phyloP scores from a whole-genome alignment of 2,329 filamentous ascomycete genomes.

The Calonectria hawksworthii region DNA sequence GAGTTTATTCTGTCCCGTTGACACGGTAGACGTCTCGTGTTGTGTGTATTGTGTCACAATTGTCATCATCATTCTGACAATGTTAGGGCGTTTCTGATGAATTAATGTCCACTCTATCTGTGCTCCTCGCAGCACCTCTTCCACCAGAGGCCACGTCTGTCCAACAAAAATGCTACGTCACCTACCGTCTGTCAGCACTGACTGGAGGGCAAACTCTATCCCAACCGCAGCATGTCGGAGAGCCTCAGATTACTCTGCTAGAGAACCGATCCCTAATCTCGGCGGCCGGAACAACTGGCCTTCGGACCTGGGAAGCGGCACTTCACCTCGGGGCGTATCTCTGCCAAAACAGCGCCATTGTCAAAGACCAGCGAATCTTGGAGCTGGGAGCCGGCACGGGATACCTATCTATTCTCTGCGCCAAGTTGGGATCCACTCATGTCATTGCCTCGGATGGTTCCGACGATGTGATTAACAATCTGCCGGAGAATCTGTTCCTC shows the following conservation, averaged over 20 bases:
- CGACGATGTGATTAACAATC: slow-evolving; percentile 76
- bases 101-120: slow-evolving; percentile 78
- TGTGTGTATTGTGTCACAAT: too few species aligned
- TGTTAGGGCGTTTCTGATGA: slow-evolving; percentile 85
- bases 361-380: slow-evolving; percentile 71
- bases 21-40: not conserved
- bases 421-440: slow-evolving; percentile 72
- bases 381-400: slow-evolving; percentile 85
- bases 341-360: slow-evolving; percentile 58
- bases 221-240: not conserved
- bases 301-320: slow-evolving; percentile 86
- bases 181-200: slow-evolving; percentile 69
- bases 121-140: slow-evolving; percentile 73
- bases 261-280: slow-evolving; percentile 80
- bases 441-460: slow-evolving; percentile 82
- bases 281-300: slow-evolving; percentile 79
- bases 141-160: slow-evolving; percentile 75
- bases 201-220: slow-evolving; percentile 24
- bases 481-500: slow-evolving; percentile 77
- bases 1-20: slow-evolving; percentile 56
- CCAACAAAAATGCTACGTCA: slow-evolving; percentile 82
- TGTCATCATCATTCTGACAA: slow-evolving; percentile 35
- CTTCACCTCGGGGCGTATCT: slow-evolving; percentile 81
- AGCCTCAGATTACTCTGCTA: slow-evolving; percentile 69
- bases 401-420: slow-evolving; percentile 80